Evolutionary conservation across 192 early-diverging fungal species (phyloP), one percentile per base, ranked within the genome.

Genomic region (Podila epigama): DNA sequence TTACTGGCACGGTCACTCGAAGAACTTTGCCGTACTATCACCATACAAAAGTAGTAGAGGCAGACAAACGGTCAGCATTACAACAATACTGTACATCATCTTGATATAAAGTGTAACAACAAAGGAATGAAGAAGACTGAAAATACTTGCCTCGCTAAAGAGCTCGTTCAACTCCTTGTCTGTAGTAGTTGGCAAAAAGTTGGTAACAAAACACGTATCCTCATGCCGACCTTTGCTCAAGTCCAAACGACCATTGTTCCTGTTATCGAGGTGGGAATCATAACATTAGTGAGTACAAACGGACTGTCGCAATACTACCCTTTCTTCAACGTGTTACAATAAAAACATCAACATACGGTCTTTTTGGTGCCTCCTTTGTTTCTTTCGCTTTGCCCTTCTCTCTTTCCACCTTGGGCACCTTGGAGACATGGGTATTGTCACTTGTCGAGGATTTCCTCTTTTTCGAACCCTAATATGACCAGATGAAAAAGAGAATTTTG

Each of bases 141-240:
- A 25, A 15, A 6, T 51, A 1, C 25, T 55, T 64, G 62, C 73
- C 56, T 68, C 60, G 29, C 55, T 25, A 18, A 77, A 77, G 13
- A 77, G 7, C 25, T 63, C 50, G 10, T 58, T 63, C 40, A 77
- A 22, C 7, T 40, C 53, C 10, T 52, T 31, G 18, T 68, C 66
- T 25, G 66, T 77, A 51, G 58, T 68, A 0, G 32, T 22, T 16
- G 2, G 25, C 11, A 40, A 55, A 53, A 77, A 77, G 50, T 77
- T 77, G 13, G 50, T 51, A 9, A 77, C 66, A 59, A 68, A 77
- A 56, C 66, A 77, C 3, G 73, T 68, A 25, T 77, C 66, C 0
- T 51, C 59, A 53, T 68, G 73, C 4, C 66, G 66, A 33, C 73
- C 73, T 51, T 53, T 34, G 32, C 60, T 59, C 16, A 63, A 54